These are phyloP conservation scores for Penicillium sp. DNA, from an alignment of 2,329 filamentous ascomycete species.

Conservation along the genomic window DNA sequence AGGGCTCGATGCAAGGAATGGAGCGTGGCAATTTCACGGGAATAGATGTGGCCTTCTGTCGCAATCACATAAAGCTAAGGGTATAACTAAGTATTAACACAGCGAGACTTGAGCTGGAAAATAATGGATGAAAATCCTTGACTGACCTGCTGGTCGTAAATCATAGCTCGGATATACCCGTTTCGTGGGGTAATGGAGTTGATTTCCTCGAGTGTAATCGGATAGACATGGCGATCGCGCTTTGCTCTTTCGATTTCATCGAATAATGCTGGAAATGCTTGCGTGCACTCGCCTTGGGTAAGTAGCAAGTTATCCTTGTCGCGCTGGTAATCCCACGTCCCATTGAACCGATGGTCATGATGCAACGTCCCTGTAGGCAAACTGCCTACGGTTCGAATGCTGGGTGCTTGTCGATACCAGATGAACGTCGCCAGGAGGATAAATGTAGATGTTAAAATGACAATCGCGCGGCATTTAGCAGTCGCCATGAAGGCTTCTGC, in stretches of 20 bases:
- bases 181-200: conserved; percentile 19
- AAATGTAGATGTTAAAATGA: too few species aligned
- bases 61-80: conserved; percentile 23
- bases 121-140: too few species aligned
- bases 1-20: conserved; percentile 43
- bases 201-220: conserved; percentile 16
- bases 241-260: conserved; percentile 19
- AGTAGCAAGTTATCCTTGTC: conserved; percentile 23
- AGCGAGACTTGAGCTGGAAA: too few species aligned
- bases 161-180: conserved; percentile 26
- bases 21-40: conserved; percentile 32
- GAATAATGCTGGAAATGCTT: conserved; percentile 27
- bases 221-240: conserved; percentile 18
- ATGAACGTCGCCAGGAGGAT: too few species aligned
- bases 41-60: conserved; percentile 13
- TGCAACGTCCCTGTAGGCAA: too few species aligned
- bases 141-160: conserved; percentile 18
- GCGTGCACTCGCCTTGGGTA: conserved; percentile 18
- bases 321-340: conserved; percentile 15
- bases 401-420: too few species aligned
- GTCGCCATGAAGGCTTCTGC: too few species aligned
- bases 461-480: too few species aligned
- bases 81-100: too few species aligned
- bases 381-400: too few species aligned
- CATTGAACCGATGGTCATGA: conserved; percentile 5